Evolutionary conservation across 768 basidiomycete species (phyloP).

Genomic region (Cubamyces sp.): DNA sequence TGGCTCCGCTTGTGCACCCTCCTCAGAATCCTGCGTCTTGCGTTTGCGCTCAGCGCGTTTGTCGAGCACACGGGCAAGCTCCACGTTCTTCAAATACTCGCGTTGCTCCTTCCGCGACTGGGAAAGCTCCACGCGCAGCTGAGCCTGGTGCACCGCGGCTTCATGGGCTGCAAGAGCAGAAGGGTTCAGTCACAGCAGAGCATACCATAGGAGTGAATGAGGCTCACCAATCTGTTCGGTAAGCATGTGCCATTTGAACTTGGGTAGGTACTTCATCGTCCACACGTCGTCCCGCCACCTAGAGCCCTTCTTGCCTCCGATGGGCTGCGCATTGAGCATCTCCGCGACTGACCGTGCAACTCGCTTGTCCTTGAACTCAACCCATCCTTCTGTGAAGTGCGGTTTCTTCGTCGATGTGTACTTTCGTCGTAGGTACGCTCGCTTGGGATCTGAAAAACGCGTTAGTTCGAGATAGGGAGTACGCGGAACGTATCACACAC

Average conservation of each 20-base stretch:
- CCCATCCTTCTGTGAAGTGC: slow-evolving; percentile 96
- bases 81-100: slow-evolving; percentile 93
- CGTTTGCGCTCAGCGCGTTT: slow-evolving; percentile 70
- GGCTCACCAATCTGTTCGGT: slow-evolving; percentile 95
- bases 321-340: slow-evolving; percentile 95
- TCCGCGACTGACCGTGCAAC: slow-evolving; percentile 88
- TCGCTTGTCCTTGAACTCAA: slow-evolving; percentile 95
- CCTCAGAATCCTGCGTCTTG: slow-evolving; percentile 19
- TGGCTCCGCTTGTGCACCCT: slow-evolving; percentile 38
- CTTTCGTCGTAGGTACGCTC: slow-evolving; percentile 83
- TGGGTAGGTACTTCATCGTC: slow-evolving; percentile 99
- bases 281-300: slow-evolving; percentile 97
- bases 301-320: slow-evolving; percentile 90
- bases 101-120: slow-evolving; percentile 88
- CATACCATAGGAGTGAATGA: not conserved
- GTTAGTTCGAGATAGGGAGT: not conserved
- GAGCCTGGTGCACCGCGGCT: slow-evolving; percentile 83
- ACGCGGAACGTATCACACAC: slow-evolving; percentile 43
- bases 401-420: slow-evolving; percentile 82
- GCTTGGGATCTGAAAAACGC: slow-evolving; percentile 67
- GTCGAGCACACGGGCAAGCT: slow-evolving; percentile 83
- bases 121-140: slow-evolving; percentile 88
- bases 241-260: slow-evolving; percentile 99
- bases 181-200: not conserved
- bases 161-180: slow-evolving; percentile 72